Conservation (phyloP, 495 filamentous ascomycete species). For the Cairneyella variabilis region DNA sequence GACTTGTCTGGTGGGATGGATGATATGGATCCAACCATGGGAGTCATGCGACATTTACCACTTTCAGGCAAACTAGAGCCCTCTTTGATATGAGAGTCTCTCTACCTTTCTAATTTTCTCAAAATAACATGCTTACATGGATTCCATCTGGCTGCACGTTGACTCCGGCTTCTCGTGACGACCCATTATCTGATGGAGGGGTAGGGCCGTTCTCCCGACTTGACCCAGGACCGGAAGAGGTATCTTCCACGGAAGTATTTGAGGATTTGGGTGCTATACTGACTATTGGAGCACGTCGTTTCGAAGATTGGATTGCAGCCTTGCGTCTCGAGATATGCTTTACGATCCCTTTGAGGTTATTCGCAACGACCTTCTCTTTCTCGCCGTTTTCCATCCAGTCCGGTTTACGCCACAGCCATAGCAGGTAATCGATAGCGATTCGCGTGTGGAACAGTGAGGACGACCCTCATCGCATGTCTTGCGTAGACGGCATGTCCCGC, state of each 20-base stretch:
- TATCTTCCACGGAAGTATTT: neutral
- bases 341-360: constrained; percentile 16
- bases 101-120: neutral
- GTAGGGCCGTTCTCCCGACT: neutral
- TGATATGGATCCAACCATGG: neutral
- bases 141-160: neutral
- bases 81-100: constrained; percentile 1
- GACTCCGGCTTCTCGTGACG: neutral
- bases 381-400: constrained; percentile 35
- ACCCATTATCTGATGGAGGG: constrained; percentile 1
- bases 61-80: neutral
- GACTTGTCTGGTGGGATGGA: neutral
- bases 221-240: constrained; percentile 5
- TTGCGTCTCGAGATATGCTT: constrained; percentile 11
- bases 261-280: constrained; percentile 11
- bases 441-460: constrained; percentile 30
- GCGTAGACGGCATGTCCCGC: constrained; percentile 40
- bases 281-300: neutral
- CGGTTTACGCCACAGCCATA: constrained; percentile 33
- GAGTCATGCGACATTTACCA: neutral
- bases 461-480: constrained; percentile 38
- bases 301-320: neutral
- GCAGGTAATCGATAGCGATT: constrained; percentile 31
- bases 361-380: constrained; percentile 12
- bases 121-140: neutral